Percentiles rank a stretch among this genome's conserved stretches.
phyloP scores from a whole-genome alignment of 768 basidiomycete genomes.

The Auriculariales sp. region DNA sequence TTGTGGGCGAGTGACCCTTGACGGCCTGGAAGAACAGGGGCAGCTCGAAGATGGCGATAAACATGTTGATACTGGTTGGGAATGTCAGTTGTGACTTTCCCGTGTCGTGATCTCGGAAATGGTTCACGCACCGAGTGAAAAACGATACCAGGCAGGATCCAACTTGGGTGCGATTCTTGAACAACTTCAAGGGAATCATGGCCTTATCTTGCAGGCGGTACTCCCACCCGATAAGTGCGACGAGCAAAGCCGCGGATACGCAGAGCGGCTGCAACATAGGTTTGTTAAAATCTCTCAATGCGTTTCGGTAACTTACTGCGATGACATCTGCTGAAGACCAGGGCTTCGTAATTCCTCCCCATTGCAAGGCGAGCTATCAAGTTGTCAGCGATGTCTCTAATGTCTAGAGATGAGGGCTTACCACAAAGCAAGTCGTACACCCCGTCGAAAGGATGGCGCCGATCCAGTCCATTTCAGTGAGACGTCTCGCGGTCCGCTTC shows the following conservation, averaged over 20 bases:
- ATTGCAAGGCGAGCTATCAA: conserved; percentile 3
- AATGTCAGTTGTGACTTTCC: conserved; percentile 11
- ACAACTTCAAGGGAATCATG: conserved; percentile 22
- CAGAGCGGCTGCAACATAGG: background rate
- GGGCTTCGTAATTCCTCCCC: conserved; percentile 1
- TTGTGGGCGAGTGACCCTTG: conserved; percentile 19
- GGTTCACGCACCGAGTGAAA: background rate
- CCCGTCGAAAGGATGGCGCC: background rate
- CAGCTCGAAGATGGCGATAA: conserved; percentile 6
- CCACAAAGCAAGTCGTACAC: background rate
- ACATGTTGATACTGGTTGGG: conserved; percentile 2
- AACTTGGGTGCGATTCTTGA: conserved; percentile 17
- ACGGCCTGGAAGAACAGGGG: conserved; percentile 19
- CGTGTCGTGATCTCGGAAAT: conserved; percentile 11
- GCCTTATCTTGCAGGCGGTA: conserved; percentile 18
- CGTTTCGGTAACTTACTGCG: background rate
- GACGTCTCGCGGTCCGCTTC: background rate
- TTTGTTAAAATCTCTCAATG: background rate
- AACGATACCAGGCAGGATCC: conserved; percentile 15
- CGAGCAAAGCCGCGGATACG: conserved; percentile 11
- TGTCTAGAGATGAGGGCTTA: background rate
- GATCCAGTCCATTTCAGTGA: background rate
- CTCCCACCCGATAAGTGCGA: conserved; percentile 21
- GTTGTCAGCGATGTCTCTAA: too few relatives aligned
- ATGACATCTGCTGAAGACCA: background rate